These are phyloP conservation scores for Citrus australasica DNA, from an alignment of 345 rosid species.

Conservation along the genomic window DNA sequence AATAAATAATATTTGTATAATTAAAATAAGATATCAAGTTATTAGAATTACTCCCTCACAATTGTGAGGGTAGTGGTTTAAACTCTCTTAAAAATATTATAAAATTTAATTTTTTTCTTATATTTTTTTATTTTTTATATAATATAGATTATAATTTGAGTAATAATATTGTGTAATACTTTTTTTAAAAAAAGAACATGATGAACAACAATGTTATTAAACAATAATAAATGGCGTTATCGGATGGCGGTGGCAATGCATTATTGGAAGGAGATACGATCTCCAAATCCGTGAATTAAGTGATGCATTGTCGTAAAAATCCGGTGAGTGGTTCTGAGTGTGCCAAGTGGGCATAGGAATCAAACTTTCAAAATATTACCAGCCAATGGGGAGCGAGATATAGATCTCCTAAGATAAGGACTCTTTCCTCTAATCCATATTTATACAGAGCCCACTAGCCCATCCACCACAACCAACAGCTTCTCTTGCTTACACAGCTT, in stretches of 20 bases:
- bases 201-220: too few species aligned
- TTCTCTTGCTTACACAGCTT: background rate
- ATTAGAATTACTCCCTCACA: too few species aligned
- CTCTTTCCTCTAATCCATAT: background rate
- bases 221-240: constrained; percentile 3
- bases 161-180: too few species aligned
- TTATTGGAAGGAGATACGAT: constrained; percentile 1
- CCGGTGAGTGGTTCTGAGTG: too few species aligned
- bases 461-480: background rate
- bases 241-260: constrained; percentile 15
- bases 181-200: too few species aligned
- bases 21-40: rapidly evolving
- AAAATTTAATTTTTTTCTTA: too few species aligned
- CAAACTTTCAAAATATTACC: constrained; percentile 4
- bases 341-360: background rate
- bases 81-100: too few species aligned
- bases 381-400: too few species aligned
- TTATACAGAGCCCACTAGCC: constrained; percentile 10
- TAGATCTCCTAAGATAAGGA: too few species aligned
- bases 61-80: rapidly evolving
- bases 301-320: background rate
- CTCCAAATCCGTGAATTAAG: background rate
- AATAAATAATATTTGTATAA: too few species aligned
- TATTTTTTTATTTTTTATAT: too few species aligned
- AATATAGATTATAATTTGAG: too few species aligned